Evolutionary conservation across 176 grass and related monocot species (phyloP).

Genomic region (Tuctoria greenei): DNA sequence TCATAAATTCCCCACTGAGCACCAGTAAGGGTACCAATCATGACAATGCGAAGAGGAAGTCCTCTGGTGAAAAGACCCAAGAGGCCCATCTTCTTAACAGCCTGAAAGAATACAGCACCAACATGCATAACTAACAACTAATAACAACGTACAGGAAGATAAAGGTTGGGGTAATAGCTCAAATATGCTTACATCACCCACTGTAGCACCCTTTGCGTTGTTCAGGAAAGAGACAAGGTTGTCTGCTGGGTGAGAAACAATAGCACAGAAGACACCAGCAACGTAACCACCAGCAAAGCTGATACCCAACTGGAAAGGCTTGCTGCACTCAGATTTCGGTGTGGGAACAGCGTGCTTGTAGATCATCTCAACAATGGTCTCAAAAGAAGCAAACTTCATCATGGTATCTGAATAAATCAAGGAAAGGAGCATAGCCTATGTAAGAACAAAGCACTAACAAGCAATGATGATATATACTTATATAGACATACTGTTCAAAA

Average conservation of each 20-base stretch:
- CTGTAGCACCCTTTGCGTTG: slow-evolving; percentile 93
- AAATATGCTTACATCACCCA: slow-evolving; percentile 69
- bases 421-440: slow-evolving; percentile 8
- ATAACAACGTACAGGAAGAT: not conserved
- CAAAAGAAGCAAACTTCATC: slow-evolving; percentile 99
- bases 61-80: slow-evolving; percentile 87
- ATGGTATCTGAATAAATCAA: slow-evolving; percentile 73
- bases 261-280: slow-evolving; percentile 84
- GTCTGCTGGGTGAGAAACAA: slow-evolving; percentile 94
- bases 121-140: slow-evolving; percentile 1
- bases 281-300: slow-evolving; percentile 88
- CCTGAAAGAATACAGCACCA: slow-evolving; percentile 46
- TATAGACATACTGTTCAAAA: not conserved
- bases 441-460: slow-evolving; percentile 22
- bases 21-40: slow-evolving; percentile 92
- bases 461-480: not conserved
- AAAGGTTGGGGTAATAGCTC: not conserved
- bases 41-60: slow-evolving; percentile 93
- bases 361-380: slow-evolving; percentile 76
- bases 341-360: slow-evolving; percentile 79
- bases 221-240: slow-evolving; percentile 94
- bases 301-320: slow-evolving; percentile 69
- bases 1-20: slow-evolving; percentile 99
- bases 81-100: slow-evolving; percentile 82
- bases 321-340: slow-evolving; percentile 82